A percentile compares a stretch with the other conserved stretches of the same genome.
These are phyloP conservation scores for Monilinia laxa DNA, from an alignment of 2,329 filamentous ascomycete species.

Conservation along the genomic window DNA sequence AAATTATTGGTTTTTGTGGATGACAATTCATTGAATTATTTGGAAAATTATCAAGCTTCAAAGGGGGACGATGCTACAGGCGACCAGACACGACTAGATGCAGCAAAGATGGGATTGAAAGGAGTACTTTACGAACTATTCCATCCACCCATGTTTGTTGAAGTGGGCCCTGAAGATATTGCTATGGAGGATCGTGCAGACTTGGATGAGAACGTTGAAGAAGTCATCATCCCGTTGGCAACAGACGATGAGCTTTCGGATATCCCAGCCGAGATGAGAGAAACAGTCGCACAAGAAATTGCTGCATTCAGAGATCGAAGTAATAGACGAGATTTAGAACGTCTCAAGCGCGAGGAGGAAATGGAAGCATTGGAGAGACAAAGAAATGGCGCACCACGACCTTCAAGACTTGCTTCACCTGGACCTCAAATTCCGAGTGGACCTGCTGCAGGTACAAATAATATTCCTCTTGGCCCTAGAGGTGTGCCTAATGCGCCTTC, in stretches of 20 bases:
- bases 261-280: slow-evolving; percentile 93
- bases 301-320: slow-evolving; percentile 91
- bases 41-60: slow-evolving; percentile 75
- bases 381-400: slow-evolving; percentile 64
- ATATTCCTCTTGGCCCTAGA: slow-evolving; percentile 72
- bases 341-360: slow-evolving; percentile 84
- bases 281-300: slow-evolving; percentile 91
- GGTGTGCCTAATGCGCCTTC: slow-evolving; percentile 74
- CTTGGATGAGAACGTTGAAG: slow-evolving; percentile 68
- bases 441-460: slow-evolving; percentile 65
- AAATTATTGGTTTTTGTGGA: slow-evolving; percentile 76
- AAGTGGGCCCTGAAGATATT: slow-evolving; percentile 66
- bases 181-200: slow-evolving; percentile 63
- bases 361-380: slow-evolving; percentile 82
- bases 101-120: slow-evolving; percentile 66
- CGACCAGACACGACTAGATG: slow-evolving; percentile 66
- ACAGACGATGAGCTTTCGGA: slow-evolving; percentile 93
- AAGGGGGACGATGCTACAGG: slow-evolving; percentile 61
- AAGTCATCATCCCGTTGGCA: slow-evolving; percentile 84
- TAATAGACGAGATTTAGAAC: slow-evolving; percentile 82
- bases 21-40: slow-evolving; percentile 76
- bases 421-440: slow-evolving; percentile 54
- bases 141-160: slow-evolving; percentile 57
- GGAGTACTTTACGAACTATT: slow-evolving; percentile 69
- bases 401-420: slow-evolving; percentile 70